Evolutionary conservation across 202 grass and related monocot genomes (phyloP).

Genomic region (Elaeis oleifera): DNA sequence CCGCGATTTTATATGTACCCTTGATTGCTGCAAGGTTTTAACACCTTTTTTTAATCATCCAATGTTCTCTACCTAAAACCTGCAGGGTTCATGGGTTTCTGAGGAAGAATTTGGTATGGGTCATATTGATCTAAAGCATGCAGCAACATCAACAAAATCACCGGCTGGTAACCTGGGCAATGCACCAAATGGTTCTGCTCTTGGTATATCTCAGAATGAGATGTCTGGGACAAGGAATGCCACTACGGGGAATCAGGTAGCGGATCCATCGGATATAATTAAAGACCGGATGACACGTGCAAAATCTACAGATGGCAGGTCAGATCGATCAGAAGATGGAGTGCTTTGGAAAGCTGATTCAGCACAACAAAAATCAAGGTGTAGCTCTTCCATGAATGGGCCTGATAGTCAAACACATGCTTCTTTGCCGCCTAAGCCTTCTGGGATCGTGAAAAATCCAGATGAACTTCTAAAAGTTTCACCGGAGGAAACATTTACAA

Average conservation of each 20-base stretch:
- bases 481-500: constrained; percentile 48
- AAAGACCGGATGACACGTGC: constrained; percentile 51
- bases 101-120: constrained; percentile 98
- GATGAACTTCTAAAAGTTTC: constrained; percentile 60
- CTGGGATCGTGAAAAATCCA: constrained; percentile 32
- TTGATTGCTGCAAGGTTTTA: background rate
- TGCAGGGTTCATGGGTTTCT: constrained; percentile 92
- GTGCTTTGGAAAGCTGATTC: constrained; percentile 34
- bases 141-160: constrained; percentile 39
- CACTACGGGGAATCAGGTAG: constrained; percentile 49
- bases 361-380: constrained; percentile 41
- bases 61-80: constrained; percentile 8
- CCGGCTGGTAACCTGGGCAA: constrained; percentile 41
- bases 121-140: constrained; percentile 70
- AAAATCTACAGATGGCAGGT: constrained; percentile 64
- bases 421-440: constrained; percentile 42
- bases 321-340: constrained; percentile 57
- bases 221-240: constrained; percentile 4
- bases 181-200: background rate
- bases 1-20: no score
- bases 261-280: constrained; percentile 34
- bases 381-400: constrained; percentile 43
- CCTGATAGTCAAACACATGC: constrained; percentile 39
- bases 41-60: background rate
- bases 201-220: no score